Percentiles rank a stretch among this genome's conserved stretches.
Evolutionary conservation across 441 rosid species (phyloP).

Genomic region (Erodium texanum): DNA sequence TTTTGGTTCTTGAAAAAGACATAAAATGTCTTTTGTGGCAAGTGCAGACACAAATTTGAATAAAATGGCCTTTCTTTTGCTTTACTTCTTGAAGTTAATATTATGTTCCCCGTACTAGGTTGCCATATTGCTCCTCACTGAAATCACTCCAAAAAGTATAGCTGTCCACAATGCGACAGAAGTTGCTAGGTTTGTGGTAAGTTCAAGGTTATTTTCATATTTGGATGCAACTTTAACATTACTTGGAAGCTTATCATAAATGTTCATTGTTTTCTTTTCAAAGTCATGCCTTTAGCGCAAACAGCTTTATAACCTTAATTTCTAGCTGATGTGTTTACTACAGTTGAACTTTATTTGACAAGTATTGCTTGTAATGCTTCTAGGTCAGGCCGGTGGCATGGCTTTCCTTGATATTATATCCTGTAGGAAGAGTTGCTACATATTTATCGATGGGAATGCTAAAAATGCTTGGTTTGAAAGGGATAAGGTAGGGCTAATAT

Average conservation of each 20-base stretch:
- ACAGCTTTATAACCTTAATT: conserved; percentile 12
- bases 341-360: conserved; percentile 18
- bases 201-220: conserved; percentile 21
- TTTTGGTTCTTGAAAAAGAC: neutral
- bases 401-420: conserved; percentile 91
- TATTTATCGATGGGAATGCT: conserved; percentile 95
- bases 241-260: neutral
- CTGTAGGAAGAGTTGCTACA: conserved; percentile 92
- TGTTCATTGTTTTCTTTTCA: conserved; percentile 8
- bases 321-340: conserved; percentile 17
- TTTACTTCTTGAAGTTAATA: conserved; percentile 7
- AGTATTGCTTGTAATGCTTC: conserved; percentile 37
- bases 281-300: neutral
- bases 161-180: conserved; percentile 95
- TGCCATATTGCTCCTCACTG: conserved; percentile 83
- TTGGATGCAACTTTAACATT: neutral
- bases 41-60: neutral
- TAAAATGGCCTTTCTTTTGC: neutral
- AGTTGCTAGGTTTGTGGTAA: conserved; percentile 94
- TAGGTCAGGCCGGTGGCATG: conserved; percentile 99
- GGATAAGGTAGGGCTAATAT: conserved; percentile 58
- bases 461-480: conserved; percentile 86
- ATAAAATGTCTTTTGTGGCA: neutral
- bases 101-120: conserved; percentile 38
- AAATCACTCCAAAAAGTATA: conserved; percentile 97